Percentiles rank a stretch among this genome's conserved stretches.
phyloP scores from a whole-genome alignment of 148 eudicot species.

The Fagopyrum tataricum region DNA sequence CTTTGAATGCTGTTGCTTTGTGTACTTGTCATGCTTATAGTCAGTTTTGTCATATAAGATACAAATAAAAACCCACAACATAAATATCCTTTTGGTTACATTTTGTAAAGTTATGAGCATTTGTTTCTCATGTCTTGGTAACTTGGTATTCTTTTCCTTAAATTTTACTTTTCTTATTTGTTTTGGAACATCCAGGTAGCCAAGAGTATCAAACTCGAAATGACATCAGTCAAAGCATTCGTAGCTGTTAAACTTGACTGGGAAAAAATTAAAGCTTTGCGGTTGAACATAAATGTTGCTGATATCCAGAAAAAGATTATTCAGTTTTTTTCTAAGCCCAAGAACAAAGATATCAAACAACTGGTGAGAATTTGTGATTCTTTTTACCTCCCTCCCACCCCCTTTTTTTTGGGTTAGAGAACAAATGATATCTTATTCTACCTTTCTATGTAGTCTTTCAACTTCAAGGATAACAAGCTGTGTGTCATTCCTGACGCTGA shows the following conservation, averaged over 20 bases:
- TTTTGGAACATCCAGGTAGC: constrained; percentile 50
- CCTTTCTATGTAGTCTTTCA: constrained; percentile 47
- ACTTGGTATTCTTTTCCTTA: background rate
- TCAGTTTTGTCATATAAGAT: background rate
- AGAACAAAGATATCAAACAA: constrained; percentile 18
- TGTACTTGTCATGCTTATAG: background rate
- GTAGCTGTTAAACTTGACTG: constrained; percentile 58
- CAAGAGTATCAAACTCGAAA: constrained; percentile 59
- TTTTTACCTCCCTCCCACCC: background rate
- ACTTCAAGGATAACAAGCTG: constrained; percentile 49
- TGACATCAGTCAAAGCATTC: constrained; percentile 39
- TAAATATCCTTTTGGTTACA: background rate
- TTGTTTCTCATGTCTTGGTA: background rate
- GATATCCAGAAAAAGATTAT: constrained; percentile 51
- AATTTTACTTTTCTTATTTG: constrained; percentile 1
- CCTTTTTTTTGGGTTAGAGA: background rate
- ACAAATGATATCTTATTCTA: constrained; percentile 6
- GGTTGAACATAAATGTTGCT: constrained; percentile 52
- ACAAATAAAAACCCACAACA: background rate
- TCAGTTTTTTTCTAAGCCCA: constrained; percentile 8
- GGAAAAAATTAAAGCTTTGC: constrained; percentile 45
- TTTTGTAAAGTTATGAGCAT: background rate
- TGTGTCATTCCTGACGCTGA: constrained; percentile 40
- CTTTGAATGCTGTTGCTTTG: background rate
- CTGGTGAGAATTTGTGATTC: constrained; percentile 20